phyloP scores from a whole-genome alignment of 1,284 basidiomycete species.

The Rhizoctonia solani region DNA sequence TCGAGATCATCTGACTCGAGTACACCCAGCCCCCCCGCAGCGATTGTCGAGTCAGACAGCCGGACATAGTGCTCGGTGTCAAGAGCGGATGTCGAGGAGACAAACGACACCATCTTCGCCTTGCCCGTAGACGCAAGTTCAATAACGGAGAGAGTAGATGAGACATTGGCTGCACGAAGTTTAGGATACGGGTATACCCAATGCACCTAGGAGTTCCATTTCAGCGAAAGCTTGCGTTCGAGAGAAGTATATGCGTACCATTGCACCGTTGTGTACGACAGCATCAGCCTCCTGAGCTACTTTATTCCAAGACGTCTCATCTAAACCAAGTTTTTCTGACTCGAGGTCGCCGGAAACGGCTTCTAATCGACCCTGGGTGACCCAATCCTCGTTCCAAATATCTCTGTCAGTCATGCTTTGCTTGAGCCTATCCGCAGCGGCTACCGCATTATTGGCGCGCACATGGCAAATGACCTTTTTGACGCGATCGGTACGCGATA shows the following conservation, averaged over 20 bases:
- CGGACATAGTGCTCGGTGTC: constrained; percentile 90
- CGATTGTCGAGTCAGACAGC: constrained; percentile 73
- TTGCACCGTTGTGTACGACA: constrained; percentile 93
- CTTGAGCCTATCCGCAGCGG: constrained; percentile 72
- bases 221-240: background rate
- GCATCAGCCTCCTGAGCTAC: constrained; percentile 79
- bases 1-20: constrained; percentile 92
- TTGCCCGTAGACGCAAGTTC: constrained; percentile 75
- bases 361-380: constrained; percentile 68
- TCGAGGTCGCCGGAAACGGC: constrained; percentile 90
- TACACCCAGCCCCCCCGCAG: constrained; percentile 62
- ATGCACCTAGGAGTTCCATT: constrained; percentile 67
- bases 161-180: constrained; percentile 88
- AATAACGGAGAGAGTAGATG: constrained; percentile 84
- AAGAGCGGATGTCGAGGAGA: constrained; percentile 92
- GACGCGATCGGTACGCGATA: constrained; percentile 65
- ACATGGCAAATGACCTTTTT: constrained; percentile 91
- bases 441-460: constrained; percentile 67
- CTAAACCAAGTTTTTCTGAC: constrained; percentile 76
- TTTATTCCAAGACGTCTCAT: constrained; percentile 65
- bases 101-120: constrained; percentile 85
- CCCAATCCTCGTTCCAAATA: constrained; percentile 95
- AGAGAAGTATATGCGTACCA: constrained; percentile 59
- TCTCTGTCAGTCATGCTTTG: constrained; percentile 81
- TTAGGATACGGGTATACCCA: constrained; percentile 99